Evolutionary conservation across 768 basidiomycete genomes (phyloP).

Genomic region (Flagelloscypha sp.): DNA sequence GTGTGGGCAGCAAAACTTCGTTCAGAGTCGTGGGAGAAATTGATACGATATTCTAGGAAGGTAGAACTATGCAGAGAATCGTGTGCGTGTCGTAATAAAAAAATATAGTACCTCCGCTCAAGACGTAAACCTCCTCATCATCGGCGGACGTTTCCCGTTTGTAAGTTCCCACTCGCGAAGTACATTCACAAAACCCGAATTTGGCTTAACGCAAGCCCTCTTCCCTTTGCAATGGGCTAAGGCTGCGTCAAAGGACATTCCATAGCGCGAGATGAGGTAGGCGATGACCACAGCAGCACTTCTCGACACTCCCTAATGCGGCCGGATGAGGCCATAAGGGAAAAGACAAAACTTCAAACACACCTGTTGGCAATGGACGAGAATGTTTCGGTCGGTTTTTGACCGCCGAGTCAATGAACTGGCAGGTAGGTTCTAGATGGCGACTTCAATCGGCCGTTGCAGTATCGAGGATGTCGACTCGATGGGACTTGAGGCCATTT

Average conservation of each 20-base stretch:
- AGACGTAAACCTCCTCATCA: constrained; percentile 2
- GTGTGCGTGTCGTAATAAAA: no score
- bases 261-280: constrained; percentile 68
- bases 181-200: constrained; percentile 61
- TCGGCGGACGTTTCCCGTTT: constrained; percentile 16
- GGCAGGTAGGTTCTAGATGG: constrained; percentile 60
- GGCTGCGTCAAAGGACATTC: constrained; percentile 66
- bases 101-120: no score
- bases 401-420: constrained; percentile 58
- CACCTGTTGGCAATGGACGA: constrained; percentile 82
- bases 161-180: constrained; percentile 54
- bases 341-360: constrained; percentile 13
- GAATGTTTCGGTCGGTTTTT: constrained; percentile 49
- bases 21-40: no score
- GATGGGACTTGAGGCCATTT: constrained; percentile 47
- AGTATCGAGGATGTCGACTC: constrained; percentile 61
- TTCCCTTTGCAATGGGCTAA: constrained; percentile 50
- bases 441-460: constrained; percentile 53
- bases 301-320: constrained; percentile 64
- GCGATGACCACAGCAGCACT: constrained; percentile 71
- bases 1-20: no score
- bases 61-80: no score
- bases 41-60: no score
- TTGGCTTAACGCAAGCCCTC: constrained; percentile 70
- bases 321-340: constrained; percentile 4